Evolutionary conservation across 805 yeast species (phyloP).

Genomic region (Millerago galiae): DNA sequence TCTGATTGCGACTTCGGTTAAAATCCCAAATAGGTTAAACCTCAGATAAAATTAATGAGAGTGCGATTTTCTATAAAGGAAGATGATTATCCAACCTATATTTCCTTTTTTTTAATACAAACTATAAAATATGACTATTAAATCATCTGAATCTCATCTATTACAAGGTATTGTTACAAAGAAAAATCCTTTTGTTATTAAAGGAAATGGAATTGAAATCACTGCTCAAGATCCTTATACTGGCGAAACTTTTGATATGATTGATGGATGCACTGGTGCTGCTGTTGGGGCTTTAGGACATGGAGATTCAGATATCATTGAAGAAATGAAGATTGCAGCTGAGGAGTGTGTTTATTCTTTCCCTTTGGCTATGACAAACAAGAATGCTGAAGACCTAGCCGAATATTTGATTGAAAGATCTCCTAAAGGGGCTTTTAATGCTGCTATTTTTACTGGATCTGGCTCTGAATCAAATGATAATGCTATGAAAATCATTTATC

Average conservation of each 20-base stretch:
- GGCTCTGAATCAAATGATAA: conserved; percentile 62
- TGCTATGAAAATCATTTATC: conserved; percentile 41
- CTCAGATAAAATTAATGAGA: too few relatives aligned
- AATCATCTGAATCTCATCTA: background rate
- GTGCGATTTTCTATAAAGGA: too few relatives aligned
- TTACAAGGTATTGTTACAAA: background rate
- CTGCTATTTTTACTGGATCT: conserved; percentile 39
- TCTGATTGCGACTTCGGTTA: too few relatives aligned
- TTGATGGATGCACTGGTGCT: conserved; percentile 36
- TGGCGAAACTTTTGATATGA: conserved; percentile 16
- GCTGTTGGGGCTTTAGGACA: conserved; percentile 40
- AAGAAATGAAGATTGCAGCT: conserved; percentile 30
- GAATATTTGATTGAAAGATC: conserved; percentile 33
- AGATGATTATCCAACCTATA: background rate
- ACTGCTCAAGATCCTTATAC: conserved; percentile 27
- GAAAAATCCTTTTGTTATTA: conserved; percentile 21
- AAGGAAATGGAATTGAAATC: conserved; percentile 28
- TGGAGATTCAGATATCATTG: conserved; percentile 29
- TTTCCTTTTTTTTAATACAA: background rate
- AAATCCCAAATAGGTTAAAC: too few relatives aligned
- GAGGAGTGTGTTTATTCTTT: conserved; percentile 29
- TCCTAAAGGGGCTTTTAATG: conserved; percentile 27
- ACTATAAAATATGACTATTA: background rate
- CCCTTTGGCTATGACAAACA: conserved; percentile 21
- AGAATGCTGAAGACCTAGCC: conserved; percentile 32